Conservation (phyloP, 352 stramenopile genomes). For the Phytophthora sojae region DNA sequence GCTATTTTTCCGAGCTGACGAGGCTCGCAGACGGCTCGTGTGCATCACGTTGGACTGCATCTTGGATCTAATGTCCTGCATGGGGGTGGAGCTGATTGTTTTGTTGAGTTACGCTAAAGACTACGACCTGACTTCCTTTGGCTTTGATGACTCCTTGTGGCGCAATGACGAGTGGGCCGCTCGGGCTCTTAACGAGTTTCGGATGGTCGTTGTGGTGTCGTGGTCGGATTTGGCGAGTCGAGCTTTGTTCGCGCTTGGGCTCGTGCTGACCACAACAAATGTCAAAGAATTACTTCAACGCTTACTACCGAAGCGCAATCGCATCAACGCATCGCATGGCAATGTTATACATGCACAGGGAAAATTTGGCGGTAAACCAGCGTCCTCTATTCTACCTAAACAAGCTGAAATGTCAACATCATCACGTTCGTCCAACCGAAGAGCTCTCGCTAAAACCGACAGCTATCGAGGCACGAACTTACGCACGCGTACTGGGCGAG, state of each 20-base stretch:
- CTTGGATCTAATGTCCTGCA: constrained; percentile 15
- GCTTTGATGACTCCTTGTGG: constrained; percentile 6
- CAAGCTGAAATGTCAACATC: not conserved
- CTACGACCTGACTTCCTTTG: not conserved
- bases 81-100: constrained; percentile 11
- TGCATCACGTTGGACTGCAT: constrained; percentile 13
- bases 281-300: constrained; percentile 18
- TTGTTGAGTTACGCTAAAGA: constrained; percentile 9
- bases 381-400: not conserved
- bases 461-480: not conserved
- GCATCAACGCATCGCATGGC: not conserved
- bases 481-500: not conserved
- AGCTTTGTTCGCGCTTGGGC: constrained; percentile 13
- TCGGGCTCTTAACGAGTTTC: constrained; percentile 20
- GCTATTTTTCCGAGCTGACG: constrained; percentile 3
- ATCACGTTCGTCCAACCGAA: not conserved
- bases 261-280: constrained; percentile 16
- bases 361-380: not conserved
- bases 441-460: not conserved
- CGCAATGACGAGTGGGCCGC: constrained; percentile 24
- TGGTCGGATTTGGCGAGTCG: constrained; percentile 22
- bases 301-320: not conserved
- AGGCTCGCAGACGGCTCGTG: constrained; percentile 11
- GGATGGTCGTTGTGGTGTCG: constrained; percentile 26
- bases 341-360: not conserved